Base-by-base conservation (phyloP, 768 basidiomycete species). In the Podaxis pistillaris region DNA sequence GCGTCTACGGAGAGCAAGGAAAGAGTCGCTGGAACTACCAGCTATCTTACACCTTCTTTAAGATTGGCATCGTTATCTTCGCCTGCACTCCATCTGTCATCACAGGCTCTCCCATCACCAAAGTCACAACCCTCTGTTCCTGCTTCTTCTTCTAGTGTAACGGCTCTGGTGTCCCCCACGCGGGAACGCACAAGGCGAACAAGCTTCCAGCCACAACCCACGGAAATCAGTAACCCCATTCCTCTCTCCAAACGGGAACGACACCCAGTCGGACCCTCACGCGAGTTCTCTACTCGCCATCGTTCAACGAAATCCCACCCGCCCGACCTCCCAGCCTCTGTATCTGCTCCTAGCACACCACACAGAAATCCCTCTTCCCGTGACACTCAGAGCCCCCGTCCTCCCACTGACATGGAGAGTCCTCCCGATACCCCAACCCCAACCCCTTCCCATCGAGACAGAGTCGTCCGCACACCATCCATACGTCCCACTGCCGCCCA, bases 31-130 rank as follows among this genome's bases (percentile, higher is more conserved):
- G 86, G 85, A 54, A 80, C 79, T 70, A 81, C 83, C 55, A 81
- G 79, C 71, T 91, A 84, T 76, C 75, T 81, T 64, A 80, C 85
- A 49, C 89, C 89, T 49, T 89, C 89, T 40, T 74, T 91, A 64
- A 82, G 85, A 60, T 82, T 82, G 64, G 90, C 83, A 41, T 89
- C 91, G 52, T 81, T 88, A 79, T 92, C 90, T 61, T 90, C 89
- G 22, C 90, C 91, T 58, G 81, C 86, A 30, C 73, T 93, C 49
- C 86, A 89, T 68, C 79, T 88, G 60, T 83, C 83, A 56, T 85
- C 86, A 28, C 81, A 83, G 73, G 76, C 83, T 37, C 68, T 80
- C 56, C 81, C 83, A 56, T 83, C 86, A 38, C 79, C 82, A n/a
- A 81, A 78, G 69, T 81, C 82, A 44, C 81, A 79, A 63, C 72